Conservation (phyloP, 106 monocot genomes). For the Alisma plantagoaquatica region DNA sequence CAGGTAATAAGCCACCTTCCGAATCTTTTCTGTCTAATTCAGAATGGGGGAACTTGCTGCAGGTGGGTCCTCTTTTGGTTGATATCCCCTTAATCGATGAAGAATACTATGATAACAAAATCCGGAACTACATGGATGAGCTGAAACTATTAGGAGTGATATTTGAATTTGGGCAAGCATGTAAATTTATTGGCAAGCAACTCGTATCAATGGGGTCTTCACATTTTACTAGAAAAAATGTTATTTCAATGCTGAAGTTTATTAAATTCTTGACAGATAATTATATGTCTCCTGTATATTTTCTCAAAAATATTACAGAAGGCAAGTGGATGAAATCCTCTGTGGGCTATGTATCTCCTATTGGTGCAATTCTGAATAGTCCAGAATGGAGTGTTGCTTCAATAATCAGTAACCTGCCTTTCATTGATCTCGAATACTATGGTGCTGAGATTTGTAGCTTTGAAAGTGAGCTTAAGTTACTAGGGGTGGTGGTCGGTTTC, state of each 20-base stretch:
- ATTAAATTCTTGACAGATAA: not conserved
- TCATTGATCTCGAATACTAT: slow-evolving; percentile 33
- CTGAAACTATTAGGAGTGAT: slow-evolving; percentile 9
- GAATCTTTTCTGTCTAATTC: slow-evolving; percentile 5
- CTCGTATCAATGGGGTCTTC: not conserved
- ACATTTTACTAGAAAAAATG: too few species aligned
- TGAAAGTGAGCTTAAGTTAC: slow-evolving; percentile 34
- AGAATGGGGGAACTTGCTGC: slow-evolving; percentile 8
- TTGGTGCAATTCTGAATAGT: slow-evolving; percentile 22
- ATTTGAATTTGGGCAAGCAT: slow-evolving; percentile 6
- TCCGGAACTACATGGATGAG: slow-evolving; percentile 5
- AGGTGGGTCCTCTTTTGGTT: slow-evolving; percentile 5
- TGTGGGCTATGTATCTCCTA: slow-evolving; percentile 17
- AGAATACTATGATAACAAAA: not conserved
- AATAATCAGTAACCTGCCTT: slow-evolving; percentile 26
- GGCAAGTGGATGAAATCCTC: slow-evolving; percentile 21
- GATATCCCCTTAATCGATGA: slow-evolving; percentile 6
- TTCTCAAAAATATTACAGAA: not conserved
- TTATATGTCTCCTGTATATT: not conserved
- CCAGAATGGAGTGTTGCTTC: slow-evolving; percentile 26
- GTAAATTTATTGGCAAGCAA: slow-evolving; percentile 2
- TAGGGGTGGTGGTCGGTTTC: slow-evolving; percentile 22
- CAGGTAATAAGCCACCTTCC: not conserved
- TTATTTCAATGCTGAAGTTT: too few species aligned
- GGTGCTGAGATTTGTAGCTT: slow-evolving; percentile 17